A percentile compares a stretch with the other conserved stretches of the same genome.
Evolutionary conservation across 441 rosid genomes (phyloP).

Genomic region (Bocquillonia castaneifolia): DNA sequence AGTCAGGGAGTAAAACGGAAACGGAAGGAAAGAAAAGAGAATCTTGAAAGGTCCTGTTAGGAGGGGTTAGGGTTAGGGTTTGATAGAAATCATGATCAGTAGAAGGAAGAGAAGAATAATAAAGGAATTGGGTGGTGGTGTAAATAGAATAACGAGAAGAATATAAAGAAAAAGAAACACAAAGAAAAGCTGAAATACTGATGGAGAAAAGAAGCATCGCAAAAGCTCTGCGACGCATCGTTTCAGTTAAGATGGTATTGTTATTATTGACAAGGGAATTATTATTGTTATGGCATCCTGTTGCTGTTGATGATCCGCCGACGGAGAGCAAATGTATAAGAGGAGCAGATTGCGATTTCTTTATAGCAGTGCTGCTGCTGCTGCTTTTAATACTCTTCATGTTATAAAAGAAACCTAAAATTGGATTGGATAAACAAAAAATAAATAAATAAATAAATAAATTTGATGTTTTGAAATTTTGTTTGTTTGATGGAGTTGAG

Average conservation of each 20-base stretch:
- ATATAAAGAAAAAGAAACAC: conserved; percentile 29
- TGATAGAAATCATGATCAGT: conserved; percentile 24
- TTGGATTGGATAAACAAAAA: too few species aligned
- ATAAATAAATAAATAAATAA: too few species aligned
- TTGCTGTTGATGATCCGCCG: background rate
- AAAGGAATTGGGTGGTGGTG: background rate
- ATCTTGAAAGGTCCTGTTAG: conserved; percentile 17
- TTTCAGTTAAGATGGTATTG: too few species aligned
- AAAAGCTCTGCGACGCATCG: conserved; percentile 26
- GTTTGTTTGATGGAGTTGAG: too few species aligned
- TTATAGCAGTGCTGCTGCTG: conserved; percentile 9
- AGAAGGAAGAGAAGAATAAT: conserved; percentile 6
- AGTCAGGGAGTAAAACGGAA: conserved; percentile 56
- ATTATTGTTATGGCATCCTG: background rate
- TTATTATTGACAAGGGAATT: background rate
- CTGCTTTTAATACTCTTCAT: too few species aligned
- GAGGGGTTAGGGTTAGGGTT: background rate
- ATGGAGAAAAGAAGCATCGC: conserved; percentile 22
- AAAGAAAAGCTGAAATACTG: conserved; percentile 28
- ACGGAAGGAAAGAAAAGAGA: conserved; percentile 24
- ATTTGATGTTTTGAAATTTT: too few species aligned
- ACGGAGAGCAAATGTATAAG: conserved; percentile 3
- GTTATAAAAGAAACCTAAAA: too few species aligned
- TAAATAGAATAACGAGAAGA: conserved; percentile 23
- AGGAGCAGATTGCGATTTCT: conserved; percentile 1